A percentile compares a stretch with the other conserved stretches of the same genome.
These are phyloP conservation scores for Setaria italica DNA, from an alignment of 202 grass and related monocot species.

Conservation along the genomic window DNA sequence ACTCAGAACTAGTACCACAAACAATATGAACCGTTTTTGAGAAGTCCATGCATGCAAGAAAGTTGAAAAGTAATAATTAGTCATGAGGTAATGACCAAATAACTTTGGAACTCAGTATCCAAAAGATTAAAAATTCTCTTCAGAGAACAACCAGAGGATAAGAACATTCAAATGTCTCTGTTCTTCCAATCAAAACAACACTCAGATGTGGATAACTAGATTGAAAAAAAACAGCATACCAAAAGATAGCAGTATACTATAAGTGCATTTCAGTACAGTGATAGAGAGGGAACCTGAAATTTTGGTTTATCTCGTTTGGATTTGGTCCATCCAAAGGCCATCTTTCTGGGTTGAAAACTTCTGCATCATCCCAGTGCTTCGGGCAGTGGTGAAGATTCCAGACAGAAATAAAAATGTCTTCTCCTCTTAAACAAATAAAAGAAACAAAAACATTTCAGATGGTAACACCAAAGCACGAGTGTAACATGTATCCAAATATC, in stretches of 20 bases:
- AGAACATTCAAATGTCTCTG: background rate
- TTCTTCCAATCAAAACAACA: conserved; percentile 33
- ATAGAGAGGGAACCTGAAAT: conserved; percentile 73
- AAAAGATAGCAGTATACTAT: conserved; percentile 13
- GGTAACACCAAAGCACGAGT: background rate
- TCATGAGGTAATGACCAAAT: background rate
- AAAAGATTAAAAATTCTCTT: conserved; percentile 17
- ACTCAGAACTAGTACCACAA: conserved; percentile 10
- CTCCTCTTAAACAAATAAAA: conserved; percentile 58
- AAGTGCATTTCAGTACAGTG: conserved; percentile 20
- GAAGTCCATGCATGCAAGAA: background rate
- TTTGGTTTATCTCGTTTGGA: conserved; percentile 98
- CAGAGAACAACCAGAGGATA: conserved; percentile 9
- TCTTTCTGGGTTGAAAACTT: conserved; percentile 97
- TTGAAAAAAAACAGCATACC: background rate
- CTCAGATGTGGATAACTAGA: conserved; percentile 4
- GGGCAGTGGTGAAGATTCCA: conserved; percentile 96
- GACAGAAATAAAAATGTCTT: conserved; percentile 98
- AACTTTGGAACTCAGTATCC: conserved; percentile 13
- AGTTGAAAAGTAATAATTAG: conserved; percentile 20
- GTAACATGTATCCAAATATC: conserved; percentile 20
- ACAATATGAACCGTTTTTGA: background rate
- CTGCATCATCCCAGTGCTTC: conserved; percentile 84
- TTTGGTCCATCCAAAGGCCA: conserved; percentile 96
- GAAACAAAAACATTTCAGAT: background rate